Evolutionary conservation across 176 grass and related monocot species (phyloP).

Genomic region (Zizania latifolia): DNA sequence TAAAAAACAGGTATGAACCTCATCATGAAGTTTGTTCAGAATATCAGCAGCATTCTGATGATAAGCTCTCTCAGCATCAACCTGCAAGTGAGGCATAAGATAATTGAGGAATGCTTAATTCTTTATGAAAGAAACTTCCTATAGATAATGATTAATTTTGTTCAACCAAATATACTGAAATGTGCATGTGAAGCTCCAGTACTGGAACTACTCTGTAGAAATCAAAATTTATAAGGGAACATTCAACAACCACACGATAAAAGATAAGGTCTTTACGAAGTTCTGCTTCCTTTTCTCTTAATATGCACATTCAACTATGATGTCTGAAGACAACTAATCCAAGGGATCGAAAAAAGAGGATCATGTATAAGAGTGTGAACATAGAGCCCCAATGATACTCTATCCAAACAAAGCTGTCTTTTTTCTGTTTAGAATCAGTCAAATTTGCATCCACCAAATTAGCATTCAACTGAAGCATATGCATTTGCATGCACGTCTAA

Average conservation of each 20-base stretch:
- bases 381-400: neutral
- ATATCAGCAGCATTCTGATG: constrained; percentile 87
- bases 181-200: too few relatives aligned
- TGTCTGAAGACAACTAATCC: neutral
- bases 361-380: neutral
- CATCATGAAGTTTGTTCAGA: constrained; percentile 84
- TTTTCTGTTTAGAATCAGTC: neutral
- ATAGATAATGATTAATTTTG: neutral
- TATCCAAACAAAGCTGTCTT: neutral
- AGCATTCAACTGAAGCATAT: neutral
- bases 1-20: constrained; percentile 51
- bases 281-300: neutral
- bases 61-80: constrained; percentile 93
- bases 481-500: neutral
- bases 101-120: constrained; percentile 11
- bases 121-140: constrained; percentile 13
- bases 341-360: neutral
- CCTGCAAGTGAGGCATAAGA: constrained; percentile 34
- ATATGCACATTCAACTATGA: neutral
- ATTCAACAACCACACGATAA: neutral
- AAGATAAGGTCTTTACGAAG: neutral
- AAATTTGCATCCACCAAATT: neutral
- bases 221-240: constrained; percentile 15
- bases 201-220: too few relatives aligned
- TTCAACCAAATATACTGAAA: neutral